Conservation (phyloP, 805 yeast species). For the Myxozyma vanderwaltii region DNA sequence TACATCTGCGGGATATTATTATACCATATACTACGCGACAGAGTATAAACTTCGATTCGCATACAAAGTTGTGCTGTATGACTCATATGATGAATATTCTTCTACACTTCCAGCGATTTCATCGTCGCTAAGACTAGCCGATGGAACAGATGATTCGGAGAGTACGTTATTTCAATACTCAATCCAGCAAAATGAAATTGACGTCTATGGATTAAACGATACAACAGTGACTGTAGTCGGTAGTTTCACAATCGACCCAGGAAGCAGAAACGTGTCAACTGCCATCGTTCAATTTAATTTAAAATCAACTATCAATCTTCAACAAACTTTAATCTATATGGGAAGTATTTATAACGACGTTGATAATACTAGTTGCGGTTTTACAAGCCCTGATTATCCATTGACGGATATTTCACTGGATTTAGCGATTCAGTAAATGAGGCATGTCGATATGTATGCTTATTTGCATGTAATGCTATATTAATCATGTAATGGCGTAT, state of each 20-base stretch:
- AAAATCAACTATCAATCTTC: not conserved
- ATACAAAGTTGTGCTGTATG: not conserved
- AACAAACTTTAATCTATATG: not conserved
- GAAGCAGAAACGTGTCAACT: not conserved
- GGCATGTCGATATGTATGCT: too few species aligned
- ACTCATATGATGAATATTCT: not conserved
- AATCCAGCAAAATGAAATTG: not conserved
- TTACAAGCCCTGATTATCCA: slow-evolving; percentile 1
- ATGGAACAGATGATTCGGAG: not conserved
- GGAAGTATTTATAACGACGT: slow-evolving; percentile 1
- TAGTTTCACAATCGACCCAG: not conserved
- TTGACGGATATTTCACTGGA: not conserved
- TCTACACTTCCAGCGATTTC: not conserved
- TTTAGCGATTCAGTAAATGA: not conserved
- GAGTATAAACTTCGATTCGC: not conserved
- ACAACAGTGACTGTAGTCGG: slow-evolving; percentile 9
- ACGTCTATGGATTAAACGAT: not conserved
- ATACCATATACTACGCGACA: too few species aligned
- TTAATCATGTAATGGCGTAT: too few species aligned
- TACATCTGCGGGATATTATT: too few species aligned
- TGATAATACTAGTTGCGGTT: slow-evolving; percentile 3
- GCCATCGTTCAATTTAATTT: not conserved
- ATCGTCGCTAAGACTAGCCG: not conserved
- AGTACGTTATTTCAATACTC: not conserved
- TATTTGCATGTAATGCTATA: too few species aligned